A percentile compares a stretch with the other conserved stretches of the same genome.
These are phyloP conservation scores for Monosporascus sp. DNA, from an alignment of 2,329 filamentous ascomycete genomes.

Conservation along the genomic window DNA sequence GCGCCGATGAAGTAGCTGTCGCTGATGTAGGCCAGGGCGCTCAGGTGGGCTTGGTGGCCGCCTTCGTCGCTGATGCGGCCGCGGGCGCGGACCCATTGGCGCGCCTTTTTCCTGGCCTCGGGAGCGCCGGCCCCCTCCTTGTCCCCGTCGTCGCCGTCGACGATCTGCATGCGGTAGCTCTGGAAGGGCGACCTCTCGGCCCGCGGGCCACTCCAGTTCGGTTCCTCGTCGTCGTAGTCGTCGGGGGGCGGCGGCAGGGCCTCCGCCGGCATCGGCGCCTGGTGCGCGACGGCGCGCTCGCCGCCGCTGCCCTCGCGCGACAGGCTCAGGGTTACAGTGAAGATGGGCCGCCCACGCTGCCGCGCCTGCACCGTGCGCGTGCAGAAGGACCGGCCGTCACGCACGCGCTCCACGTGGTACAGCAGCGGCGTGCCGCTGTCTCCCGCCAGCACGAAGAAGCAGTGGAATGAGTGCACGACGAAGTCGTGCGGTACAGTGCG, in stretches of 20 bases:
- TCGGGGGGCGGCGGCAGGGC: conserved; percentile 33
- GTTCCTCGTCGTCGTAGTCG: conserved; percentile 43
- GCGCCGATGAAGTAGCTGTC: conserved; percentile 94
- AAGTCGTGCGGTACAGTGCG: conserved; percentile 78
- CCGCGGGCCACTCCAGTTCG: conserved; percentile 19
- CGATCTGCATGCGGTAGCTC: conserved; percentile 37
- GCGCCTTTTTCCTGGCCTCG: conserved; percentile 39
- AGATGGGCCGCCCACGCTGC: conserved; percentile 83
- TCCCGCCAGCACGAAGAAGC: conserved; percentile 94
- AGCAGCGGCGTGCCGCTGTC: conserved; percentile 79
- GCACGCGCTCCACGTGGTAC: conserved; percentile 91
- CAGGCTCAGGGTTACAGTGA: conserved; percentile 62
- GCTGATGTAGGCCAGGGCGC: conserved; percentile 86
- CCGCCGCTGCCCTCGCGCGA: conserved; percentile 52
- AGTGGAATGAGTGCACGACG: conserved; percentile 92
- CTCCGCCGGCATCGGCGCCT: conserved; percentile 49
- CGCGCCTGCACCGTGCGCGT: conserved; percentile 95
- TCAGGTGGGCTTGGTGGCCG: conserved; percentile 75
- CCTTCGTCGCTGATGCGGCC: conserved; percentile 69
- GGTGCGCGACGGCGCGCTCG: conserved; percentile 56
- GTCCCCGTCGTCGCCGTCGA: conserved; percentile 14
- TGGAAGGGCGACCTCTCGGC: conserved; percentile 45
- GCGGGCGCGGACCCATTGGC: conserved; percentile 69
- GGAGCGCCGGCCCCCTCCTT: not conserved
- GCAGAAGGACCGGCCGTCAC: conserved; percentile 83